Evolutionary conservation across 768 basidiomycete genomes (phyloP).

Genomic region (Termitomyces sp.): DNA sequence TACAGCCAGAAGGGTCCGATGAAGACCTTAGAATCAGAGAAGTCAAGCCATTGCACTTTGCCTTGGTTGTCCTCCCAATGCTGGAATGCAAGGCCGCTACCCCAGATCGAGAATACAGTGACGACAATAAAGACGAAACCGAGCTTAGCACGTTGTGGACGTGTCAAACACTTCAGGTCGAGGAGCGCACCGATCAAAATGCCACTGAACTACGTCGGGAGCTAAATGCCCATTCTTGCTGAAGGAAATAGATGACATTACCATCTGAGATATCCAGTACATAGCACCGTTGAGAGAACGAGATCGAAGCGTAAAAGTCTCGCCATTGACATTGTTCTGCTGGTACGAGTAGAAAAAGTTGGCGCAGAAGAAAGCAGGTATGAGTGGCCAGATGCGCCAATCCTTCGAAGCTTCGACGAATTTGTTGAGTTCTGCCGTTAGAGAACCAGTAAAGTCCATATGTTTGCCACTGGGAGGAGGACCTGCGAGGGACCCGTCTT

Average conservation of each 20-base stretch:
- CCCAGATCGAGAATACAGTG: conserved; percentile 23
- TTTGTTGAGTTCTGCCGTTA: conserved; percentile 16
- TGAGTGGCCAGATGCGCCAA: conserved; percentile 21
- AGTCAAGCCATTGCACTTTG: conserved; percentile 22
- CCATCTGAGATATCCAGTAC: conserved; percentile 27
- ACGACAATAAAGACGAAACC: conserved; percentile 19
- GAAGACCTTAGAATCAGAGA: conserved; percentile 15
- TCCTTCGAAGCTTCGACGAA: conserved; percentile 16
- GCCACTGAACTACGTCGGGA: conserved; percentile 16
- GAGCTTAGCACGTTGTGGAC: conserved; percentile 20
- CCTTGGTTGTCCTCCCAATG: conserved; percentile 19
- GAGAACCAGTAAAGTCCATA: conserved; percentile 10
- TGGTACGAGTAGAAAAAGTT: conserved; percentile 27
- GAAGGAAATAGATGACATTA: neutral
- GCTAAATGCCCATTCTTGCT: neutral
- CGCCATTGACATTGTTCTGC: conserved; percentile 22
- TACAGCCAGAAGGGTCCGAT: conserved; percentile 25
- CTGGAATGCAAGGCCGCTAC: conserved; percentile 23
- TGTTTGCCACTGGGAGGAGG: conserved; percentile 12
- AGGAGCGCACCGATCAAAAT: conserved; percentile 20
- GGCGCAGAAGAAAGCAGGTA: conserved; percentile 25
- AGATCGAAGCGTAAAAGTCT: conserved; percentile 20
- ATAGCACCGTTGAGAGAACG: conserved; percentile 23
- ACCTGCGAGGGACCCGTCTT: conserved; percentile 20
- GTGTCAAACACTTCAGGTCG: conserved; percentile 21